A percentile compares a stretch with the other conserved stretches of the same genome.
phyloP scores from a whole-genome alignment of 345 rosid genomes.

The Anacardium occidentale region DNA sequence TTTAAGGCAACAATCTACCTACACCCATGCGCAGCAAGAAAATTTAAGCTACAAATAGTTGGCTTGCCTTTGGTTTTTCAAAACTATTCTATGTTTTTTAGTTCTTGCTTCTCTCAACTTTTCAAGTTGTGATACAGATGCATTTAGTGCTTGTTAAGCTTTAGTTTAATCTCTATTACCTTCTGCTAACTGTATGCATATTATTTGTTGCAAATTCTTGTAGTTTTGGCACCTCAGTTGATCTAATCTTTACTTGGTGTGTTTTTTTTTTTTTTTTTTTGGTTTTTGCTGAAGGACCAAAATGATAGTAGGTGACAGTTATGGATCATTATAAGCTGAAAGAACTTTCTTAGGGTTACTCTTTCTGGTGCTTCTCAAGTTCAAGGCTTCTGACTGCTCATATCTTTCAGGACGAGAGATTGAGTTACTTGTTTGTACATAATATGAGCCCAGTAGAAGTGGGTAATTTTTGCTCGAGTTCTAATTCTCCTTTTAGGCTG shows the following conservation, averaged over 20 bases:
- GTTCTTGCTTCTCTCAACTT: background rate
- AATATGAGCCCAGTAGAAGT: slow-evolving; percentile 29
- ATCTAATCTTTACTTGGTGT: background rate
- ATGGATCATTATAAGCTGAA: slow-evolving; percentile 57
- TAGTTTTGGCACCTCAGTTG: background rate
- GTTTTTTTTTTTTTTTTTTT: background rate
- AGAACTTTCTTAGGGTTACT: slow-evolving; percentile 59
- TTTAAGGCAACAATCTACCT: background rate
- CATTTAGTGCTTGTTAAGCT: background rate
- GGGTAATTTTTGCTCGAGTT: slow-evolving; percentile 44
- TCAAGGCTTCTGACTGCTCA: slow-evolving; percentile 47
- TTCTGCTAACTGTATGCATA: background rate
- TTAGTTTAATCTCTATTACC: background rate
- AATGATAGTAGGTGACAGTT: slow-evolving; percentile 44
- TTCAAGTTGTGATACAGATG: background rate
- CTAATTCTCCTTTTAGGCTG: slow-evolving; percentile 14
- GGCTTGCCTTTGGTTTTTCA: background rate
- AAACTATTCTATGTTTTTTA: background rate
- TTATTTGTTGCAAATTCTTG: background rate
- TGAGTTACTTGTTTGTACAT: slow-evolving; percentile 31
- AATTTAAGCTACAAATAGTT: background rate
- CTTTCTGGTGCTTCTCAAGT: slow-evolving; percentile 43
- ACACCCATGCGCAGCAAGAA: background rate
- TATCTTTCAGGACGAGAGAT: slow-evolving; percentile 49
- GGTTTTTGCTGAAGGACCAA: slow-evolving; percentile 45